Percentiles rank a stretch among this genome's conserved stretches.
Conservation (phyloP, 441 rosid genomes). For the Eutrema salsugineum region DNA sequence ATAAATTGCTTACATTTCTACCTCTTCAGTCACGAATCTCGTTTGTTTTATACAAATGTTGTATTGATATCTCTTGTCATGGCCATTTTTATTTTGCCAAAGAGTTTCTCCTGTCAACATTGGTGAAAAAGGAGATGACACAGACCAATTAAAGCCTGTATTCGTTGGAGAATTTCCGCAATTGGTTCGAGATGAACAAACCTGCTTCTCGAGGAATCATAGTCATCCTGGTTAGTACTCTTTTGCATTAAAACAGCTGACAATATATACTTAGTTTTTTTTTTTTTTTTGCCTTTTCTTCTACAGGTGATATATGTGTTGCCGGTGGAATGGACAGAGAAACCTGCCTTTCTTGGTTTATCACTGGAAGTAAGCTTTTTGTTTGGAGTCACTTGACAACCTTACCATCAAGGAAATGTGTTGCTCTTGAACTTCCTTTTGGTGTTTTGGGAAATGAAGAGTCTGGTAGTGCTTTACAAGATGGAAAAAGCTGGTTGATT, state of each 20-base stretch:
- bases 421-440: conserved; percentile 64
- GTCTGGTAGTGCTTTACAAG: conserved; percentile 29
- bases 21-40: background rate
- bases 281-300: conserved; percentile 9
- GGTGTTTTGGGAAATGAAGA: conserved; percentile 34
- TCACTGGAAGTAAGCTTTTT: conserved; percentile 61
- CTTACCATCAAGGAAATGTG: conserved; percentile 47
- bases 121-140: conserved; percentile 46
- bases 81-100: conserved; percentile 9
- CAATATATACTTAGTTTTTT: conserved; percentile 1
- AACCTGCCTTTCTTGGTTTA: conserved; percentile 78
- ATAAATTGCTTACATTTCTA: conserved; percentile 3
- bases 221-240: conserved; percentile 52
- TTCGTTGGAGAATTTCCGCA: conserved; percentile 91
- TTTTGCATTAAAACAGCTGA: conserved; percentile 9
- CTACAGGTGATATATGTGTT: conserved; percentile 49
- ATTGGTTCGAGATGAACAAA: conserved; percentile 74
- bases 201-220: conserved; percentile 41
- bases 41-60: background rate
- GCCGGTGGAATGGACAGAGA: conserved; percentile 86
- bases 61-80: conserved; percentile 17
- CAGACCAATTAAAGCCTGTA: conserved; percentile 75
- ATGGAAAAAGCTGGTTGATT: conserved; percentile 56
- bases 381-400: conserved; percentile 74
- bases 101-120: conserved; percentile 54